Percentiles rank a stretch among this genome's conserved stretches.
These are phyloP conservation scores for Malania oleifera DNA, from an alignment of 164 flowering plant species.

Conservation along the genomic window DNA sequence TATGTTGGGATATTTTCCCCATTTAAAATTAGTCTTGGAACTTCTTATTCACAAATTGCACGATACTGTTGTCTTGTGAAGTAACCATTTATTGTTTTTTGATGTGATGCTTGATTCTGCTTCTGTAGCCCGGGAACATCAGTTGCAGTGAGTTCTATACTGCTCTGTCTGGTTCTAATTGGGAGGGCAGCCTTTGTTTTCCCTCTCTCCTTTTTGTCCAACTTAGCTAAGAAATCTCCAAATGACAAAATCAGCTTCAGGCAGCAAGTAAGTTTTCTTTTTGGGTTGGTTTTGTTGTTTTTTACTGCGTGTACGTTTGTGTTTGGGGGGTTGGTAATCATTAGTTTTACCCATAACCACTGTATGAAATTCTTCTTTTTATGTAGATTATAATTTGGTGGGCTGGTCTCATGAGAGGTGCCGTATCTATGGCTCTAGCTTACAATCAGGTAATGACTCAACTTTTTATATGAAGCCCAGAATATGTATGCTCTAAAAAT, in stretches of 20 bases:
- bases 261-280: slow-evolving; percentile 38
- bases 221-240: slow-evolving; percentile 37
- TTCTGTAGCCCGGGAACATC: slow-evolving; percentile 55
- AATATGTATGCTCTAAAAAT: not conserved
- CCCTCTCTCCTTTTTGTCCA: slow-evolving; percentile 51
- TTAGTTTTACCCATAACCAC: not conserved
- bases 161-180: slow-evolving; percentile 38
- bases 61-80: not conserved
- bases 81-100: not conserved
- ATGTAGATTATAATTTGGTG: slow-evolving; percentile 43
- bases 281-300: not conserved
- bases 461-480: not conserved
- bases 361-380: not conserved
- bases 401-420: slow-evolving; percentile 66
- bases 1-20: not conserved
- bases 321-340: no score
- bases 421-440: slow-evolving; percentile 53
- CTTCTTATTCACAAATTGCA: not conserved
- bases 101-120: not conserved
- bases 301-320: not conserved
- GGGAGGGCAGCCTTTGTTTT: slow-evolving; percentile 78
- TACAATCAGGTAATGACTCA: slow-evolving; percentile 34
- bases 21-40: no score
- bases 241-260: slow-evolving; percentile 34
- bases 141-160: slow-evolving; percentile 42